Conservation (phyloP, 2,329 filamentous ascomycete genomes). For the Aspergillus pseudoterreus region DNA sequence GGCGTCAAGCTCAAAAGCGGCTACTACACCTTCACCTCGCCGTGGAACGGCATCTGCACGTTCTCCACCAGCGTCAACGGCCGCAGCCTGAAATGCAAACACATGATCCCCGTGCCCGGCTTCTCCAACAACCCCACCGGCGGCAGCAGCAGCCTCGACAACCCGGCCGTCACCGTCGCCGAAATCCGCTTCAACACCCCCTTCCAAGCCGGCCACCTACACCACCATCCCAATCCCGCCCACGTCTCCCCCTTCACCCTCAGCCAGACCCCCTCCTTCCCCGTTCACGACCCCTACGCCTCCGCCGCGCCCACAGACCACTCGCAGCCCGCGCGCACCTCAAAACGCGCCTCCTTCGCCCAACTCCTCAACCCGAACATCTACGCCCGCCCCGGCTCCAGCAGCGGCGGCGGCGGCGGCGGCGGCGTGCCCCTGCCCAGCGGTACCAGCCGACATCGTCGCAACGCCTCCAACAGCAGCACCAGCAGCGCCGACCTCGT, state of each 20-base stretch:
- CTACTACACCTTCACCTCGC: constrained; percentile 72
- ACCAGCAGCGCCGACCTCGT: constrained; percentile 27
- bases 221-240: constrained; percentile 22
- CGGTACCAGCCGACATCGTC: constrained; percentile 2
- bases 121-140: constrained; percentile 13
- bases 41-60: constrained; percentile 83
- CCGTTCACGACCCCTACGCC: constrained; percentile 7
- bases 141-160: constrained; percentile 8
- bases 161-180: constrained; percentile 58
- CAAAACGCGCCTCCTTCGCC: constrained; percentile 30
- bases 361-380: constrained; percentile 29
- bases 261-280: constrained; percentile 15
- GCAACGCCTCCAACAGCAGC: constrained; percentile 29
- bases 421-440: constrained; percentile 13
- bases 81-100: constrained; percentile 69
- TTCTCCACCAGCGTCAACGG: constrained; percentile 77
- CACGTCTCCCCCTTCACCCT: constrained; percentile 21
- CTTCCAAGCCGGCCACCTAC: constrained; percentile 40
- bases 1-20: constrained; percentile 34
- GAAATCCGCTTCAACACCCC: constrained; percentile 90
- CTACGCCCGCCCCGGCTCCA: constrained; percentile 25
- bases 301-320: constrained; percentile 1
- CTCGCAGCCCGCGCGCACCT: constrained; percentile 6
- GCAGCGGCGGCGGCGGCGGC: constrained; percentile 22
- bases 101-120: constrained; percentile 52